Percentiles rank a stretch among this genome's conserved stretches.
Evolutionary conservation across 345 rosid species (phyloP).

Genomic region (Eucalyptus virginea): DNA sequence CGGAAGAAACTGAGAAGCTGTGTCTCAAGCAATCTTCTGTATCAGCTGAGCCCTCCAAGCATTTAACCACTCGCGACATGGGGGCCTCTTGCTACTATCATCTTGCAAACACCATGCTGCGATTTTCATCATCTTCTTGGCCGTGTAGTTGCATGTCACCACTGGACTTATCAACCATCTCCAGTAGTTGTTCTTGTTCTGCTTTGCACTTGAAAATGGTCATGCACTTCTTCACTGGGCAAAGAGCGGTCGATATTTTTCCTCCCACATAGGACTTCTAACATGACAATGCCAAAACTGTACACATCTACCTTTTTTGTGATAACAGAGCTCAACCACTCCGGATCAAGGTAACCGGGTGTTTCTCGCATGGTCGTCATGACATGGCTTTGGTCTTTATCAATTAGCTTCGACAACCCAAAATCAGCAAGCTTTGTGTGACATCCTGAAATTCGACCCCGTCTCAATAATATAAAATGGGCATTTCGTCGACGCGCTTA

Average conservation of each 20-base stretch:
- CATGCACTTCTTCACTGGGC: neutral
- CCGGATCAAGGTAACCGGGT: neutral
- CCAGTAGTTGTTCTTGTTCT: neutral
- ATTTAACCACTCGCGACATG: neutral
- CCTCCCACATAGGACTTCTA: neutral
- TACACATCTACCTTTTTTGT: neutral
- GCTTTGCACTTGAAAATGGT: neutral
- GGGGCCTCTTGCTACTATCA: neutral
- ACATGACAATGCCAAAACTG: neutral
- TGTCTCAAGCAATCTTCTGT: neutral
- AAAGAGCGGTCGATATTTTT: neutral
- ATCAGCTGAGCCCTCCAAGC: neutral
- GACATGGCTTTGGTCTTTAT: neutral
- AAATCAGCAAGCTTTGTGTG: too few species aligned
- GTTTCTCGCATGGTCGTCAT: neutral
- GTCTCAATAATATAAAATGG: too few species aligned
- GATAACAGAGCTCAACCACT: too few species aligned
- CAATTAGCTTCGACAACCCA: too few species aligned
- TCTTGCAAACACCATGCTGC: neutral
- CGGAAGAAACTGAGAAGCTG: neutral
- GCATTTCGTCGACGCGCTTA: too few species aligned
- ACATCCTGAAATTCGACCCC: too few species aligned
- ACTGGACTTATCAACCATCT: neutral
- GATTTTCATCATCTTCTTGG: neutral
- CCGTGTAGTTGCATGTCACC: neutral